Percentiles rank a stretch among this genome's conserved stretches.
Conservation (phyloP, 2,329 filamentous ascomycete genomes). For the Bipolaris oryzae region DNA sequence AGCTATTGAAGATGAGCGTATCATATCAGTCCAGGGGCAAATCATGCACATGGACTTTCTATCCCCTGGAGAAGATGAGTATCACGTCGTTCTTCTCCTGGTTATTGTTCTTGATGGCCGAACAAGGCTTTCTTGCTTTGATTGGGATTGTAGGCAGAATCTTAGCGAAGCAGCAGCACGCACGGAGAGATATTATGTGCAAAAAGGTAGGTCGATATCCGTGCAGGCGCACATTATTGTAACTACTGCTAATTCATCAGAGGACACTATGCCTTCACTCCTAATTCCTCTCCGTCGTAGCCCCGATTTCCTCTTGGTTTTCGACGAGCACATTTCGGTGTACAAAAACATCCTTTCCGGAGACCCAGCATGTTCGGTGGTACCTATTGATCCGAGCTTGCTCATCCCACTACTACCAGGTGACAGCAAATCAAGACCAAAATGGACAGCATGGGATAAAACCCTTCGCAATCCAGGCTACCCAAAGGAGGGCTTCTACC, state of each 20-base stretch:
- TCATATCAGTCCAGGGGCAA: slow-evolving; percentile 62
- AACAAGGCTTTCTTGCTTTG: slow-evolving; percentile 58
- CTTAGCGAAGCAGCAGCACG: slow-evolving; percentile 34
- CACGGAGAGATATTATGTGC: slow-evolving; percentile 34
- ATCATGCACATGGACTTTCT: slow-evolving; percentile 89
- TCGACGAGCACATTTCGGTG: slow-evolving; percentile 43
- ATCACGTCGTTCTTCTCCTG: slow-evolving; percentile 76
- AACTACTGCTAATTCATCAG: slow-evolving; percentile 28
- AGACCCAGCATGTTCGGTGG: slow-evolving; percentile 29
- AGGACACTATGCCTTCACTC: slow-evolving; percentile 46
- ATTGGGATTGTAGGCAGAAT: slow-evolving; percentile 58
- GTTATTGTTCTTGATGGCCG: slow-evolving; percentile 54
- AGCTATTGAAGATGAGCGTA: slow-evolving; percentile 64
- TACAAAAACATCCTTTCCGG: slow-evolving; percentile 52
- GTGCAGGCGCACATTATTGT: neutral
- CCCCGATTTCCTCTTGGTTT: slow-evolving; percentile 51
- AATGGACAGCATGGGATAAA: slow-evolving; percentile 86
- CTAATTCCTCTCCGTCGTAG: slow-evolving; percentile 51
- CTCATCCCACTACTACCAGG: slow-evolving; percentile 53
- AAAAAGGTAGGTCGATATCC: slow-evolving; percentile 31
- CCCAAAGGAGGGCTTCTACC: slow-evolving; percentile 77
- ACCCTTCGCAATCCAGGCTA: slow-evolving; percentile 67
- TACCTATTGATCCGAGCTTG: slow-evolving; percentile 39
- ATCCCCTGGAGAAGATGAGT: slow-evolving; percentile 69
- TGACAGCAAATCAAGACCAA: slow-evolving; percentile 52